Evolutionary conservation across 2,329 filamentous ascomycete species (phyloP).

Genomic region (Fusarium sp.): DNA sequence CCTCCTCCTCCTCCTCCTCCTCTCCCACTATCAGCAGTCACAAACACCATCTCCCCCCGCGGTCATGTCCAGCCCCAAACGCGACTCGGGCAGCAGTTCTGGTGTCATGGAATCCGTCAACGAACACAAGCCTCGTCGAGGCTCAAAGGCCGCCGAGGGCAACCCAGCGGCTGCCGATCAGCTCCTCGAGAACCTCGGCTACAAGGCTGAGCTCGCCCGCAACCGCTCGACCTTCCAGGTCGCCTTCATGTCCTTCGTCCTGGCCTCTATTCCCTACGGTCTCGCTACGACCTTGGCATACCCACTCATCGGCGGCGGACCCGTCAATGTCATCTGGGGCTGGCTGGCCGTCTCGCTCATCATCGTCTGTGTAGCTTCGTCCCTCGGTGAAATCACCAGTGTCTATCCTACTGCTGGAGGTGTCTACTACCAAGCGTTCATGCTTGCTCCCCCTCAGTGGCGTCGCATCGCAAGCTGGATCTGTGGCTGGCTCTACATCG

Average conservation of each 20-base stretch:
- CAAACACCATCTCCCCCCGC: background rate
- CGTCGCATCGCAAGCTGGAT: conserved; percentile 75
- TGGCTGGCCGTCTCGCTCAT: conserved; percentile 76
- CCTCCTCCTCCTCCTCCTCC: background rate
- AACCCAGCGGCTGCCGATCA: conserved; percentile 65
- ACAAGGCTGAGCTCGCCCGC: conserved; percentile 72
- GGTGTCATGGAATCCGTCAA: conserved; percentile 35
- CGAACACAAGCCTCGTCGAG: conserved; percentile 45
- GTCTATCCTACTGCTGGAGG: conserved; percentile 81
- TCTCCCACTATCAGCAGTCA: background rate
- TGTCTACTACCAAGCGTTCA: conserved; percentile 83
- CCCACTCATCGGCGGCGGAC: conserved; percentile 73
- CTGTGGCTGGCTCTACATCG: conserved; percentile 79
- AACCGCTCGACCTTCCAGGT: conserved; percentile 75
- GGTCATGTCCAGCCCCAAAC: conserved; percentile 37
- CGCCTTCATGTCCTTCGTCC: conserved; percentile 80
- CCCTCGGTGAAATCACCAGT: conserved; percentile 78
- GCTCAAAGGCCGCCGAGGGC: conserved; percentile 40
- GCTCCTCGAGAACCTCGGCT: conserved; percentile 71
- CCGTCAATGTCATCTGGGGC: conserved; percentile 77
- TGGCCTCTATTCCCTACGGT: conserved; percentile 79
- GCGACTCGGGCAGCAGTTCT: conserved; percentile 36
- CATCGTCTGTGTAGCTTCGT: conserved; percentile 76
- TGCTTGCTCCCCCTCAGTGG: conserved; percentile 71
- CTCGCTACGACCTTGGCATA: conserved; percentile 76